These are phyloP conservation scores for Xenoacremonium recifei DNA, from an alignment of 2,329 filamentous ascomycete species.

Conservation along the genomic window DNA sequence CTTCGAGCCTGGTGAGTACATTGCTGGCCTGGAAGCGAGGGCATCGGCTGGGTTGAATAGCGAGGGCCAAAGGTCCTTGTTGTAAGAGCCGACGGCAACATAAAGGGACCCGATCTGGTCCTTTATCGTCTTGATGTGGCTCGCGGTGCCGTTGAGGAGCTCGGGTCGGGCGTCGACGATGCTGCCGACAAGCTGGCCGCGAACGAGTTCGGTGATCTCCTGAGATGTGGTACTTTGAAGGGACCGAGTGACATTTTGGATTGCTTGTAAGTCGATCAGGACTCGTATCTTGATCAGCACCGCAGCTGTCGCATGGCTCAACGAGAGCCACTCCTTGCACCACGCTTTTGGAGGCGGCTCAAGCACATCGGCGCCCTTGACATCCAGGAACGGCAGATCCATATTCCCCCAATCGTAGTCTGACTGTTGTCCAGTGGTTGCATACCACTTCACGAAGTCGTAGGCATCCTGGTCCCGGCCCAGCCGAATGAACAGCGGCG, in stretches of 20 bases:
- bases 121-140: constrained; percentile 11
- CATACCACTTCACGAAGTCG: constrained; percentile 40
- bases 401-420: constrained; percentile 21
- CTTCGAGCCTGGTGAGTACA: constrained; percentile 4
- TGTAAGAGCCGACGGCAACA: constrained; percentile 10
- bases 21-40: constrained; percentile 1
- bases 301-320: constrained; percentile 13
- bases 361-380: constrained; percentile 39
- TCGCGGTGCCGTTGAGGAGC: constrained; percentile 5
- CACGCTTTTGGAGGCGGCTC: constrained; percentile 25
- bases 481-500: constrained; percentile 43
- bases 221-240: constrained; percentile 10
- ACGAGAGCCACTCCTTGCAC: constrained; percentile 1
- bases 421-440: constrained; percentile 7
- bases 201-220: constrained; percentile 22
- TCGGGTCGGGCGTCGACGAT: constrained; percentile 3
- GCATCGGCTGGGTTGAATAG: constrained; percentile 5
- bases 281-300: constrained; percentile 23
- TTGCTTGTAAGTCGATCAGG: constrained; percentile 19
- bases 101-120: constrained; percentile 13
- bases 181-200: constrained; percentile 11
- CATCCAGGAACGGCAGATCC: constrained; percentile 27
- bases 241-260: constrained; percentile 10
- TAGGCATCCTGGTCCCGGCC: constrained; percentile 50
- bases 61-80: constrained; percentile 16